Evolutionary conservation across 352 stramenopile genomes (phyloP).

Genomic region (Phytophthora tubulina): DNA sequence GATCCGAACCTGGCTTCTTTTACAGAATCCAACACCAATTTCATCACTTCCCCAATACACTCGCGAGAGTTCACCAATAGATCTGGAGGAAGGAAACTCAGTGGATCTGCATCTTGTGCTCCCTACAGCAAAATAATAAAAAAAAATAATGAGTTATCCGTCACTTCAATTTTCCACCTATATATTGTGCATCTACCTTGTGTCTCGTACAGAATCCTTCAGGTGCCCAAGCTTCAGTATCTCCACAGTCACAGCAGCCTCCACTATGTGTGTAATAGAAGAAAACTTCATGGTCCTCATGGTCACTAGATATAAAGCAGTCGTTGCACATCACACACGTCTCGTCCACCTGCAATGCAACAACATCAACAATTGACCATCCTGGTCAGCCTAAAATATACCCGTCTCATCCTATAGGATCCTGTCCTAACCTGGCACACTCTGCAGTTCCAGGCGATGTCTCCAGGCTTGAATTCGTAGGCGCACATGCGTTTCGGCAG

Average conservation of each 20-base stretch:
- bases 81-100: conserved; percentile 64
- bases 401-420: conserved; percentile 14
- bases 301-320: conserved; percentile 96
- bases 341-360: conserved; percentile 86
- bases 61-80: conserved; percentile 65
- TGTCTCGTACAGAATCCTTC: conserved; percentile 96
- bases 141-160: conserved; percentile 1
- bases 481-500: conserved; percentile 91
- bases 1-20: conserved; percentile 71
- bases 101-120: conserved; percentile 76
- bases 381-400: conserved; percentile 7
- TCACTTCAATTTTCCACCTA: background rate
- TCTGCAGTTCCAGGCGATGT: conserved; percentile 98
- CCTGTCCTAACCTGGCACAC: conserved; percentile 70
- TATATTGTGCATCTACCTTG: conserved; percentile 56
- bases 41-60: conserved; percentile 78
- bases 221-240: conserved; percentile 96
- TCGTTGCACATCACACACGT: conserved; percentile 98
- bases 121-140: conserved; percentile 46
- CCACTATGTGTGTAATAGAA: conserved; percentile 96
- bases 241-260: conserved; percentile 98
- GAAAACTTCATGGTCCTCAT: conserved; percentile 95
- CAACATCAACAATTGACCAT: conserved; percentile 27
- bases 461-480: conserved; percentile 95
- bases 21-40: conserved; percentile 68